Percentiles rank a stretch among this genome's conserved stretches.
phyloP scores from a whole-genome alignment of 305 asterid species.

The Fraxinus albicans region DNA sequence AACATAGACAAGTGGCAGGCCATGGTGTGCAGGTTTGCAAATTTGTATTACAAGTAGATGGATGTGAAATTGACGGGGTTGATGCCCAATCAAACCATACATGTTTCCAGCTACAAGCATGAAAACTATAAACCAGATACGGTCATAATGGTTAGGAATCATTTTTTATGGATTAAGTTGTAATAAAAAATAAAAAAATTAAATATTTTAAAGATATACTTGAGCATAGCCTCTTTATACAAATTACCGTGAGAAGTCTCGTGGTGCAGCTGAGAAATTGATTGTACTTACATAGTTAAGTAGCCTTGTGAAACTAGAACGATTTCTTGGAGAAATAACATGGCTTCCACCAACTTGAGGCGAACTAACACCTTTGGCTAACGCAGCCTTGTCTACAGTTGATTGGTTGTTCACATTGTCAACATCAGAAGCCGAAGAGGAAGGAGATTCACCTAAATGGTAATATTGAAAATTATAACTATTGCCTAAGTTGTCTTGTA shows the following conservation, averaged over 20 bases:
- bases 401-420: slow-evolving; percentile 89
- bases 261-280: background rate
- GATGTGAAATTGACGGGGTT: background rate
- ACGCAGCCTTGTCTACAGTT: slow-evolving; percentile 58
- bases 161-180: background rate
- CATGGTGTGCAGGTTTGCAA: slow-evolving; percentile 3
- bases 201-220: background rate
- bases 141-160: background rate
- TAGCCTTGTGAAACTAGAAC: slow-evolving; percentile 36
- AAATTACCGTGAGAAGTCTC: background rate
- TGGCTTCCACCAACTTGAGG: slow-evolving; percentile 46
- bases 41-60: slow-evolving; percentile 5
- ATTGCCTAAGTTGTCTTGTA: slow-evolving; percentile 6
- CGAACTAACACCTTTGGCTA: slow-evolving; percentile 47
- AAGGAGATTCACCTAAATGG: slow-evolving; percentile 91
- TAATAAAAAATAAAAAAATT: background rate
- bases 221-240: background rate
- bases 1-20: background rate
- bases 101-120: background rate
- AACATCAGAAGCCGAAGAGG: slow-evolving; percentile 96
- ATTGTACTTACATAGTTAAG: slow-evolving; percentile 42
- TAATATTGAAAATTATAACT: slow-evolving; percentile 22
- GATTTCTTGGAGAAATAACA: slow-evolving; percentile 34
- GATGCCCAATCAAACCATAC: background rate
- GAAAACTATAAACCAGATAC: background rate